Percentiles rank a stretch among this genome's conserved stretches.
Conservation (phyloP, 768 basidiomycete species). For the Suillus decipiens region DNA sequence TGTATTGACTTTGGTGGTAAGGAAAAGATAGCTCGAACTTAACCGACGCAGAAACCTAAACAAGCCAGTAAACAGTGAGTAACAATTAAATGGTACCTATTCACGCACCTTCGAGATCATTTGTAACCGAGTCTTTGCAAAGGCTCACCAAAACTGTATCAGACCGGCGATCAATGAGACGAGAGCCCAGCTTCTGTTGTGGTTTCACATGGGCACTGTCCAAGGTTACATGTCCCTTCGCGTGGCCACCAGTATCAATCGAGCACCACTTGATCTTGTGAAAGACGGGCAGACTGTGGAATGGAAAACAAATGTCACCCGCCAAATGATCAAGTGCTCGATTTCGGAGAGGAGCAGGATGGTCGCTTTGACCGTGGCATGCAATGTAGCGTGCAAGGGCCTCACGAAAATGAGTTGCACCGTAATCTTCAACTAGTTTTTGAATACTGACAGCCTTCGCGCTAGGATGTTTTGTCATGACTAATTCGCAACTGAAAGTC, state of each 20-base stretch:
- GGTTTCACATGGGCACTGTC: no score
- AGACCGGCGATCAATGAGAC: neutral
- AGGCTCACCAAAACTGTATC: neutral
- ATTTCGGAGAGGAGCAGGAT: neutral
- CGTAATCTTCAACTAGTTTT: no score
- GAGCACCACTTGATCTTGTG: neutral
- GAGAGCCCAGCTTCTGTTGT: neutral
- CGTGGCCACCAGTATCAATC: neutral
- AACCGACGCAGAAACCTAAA: slow-evolving; percentile 15
- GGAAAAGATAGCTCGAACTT: no score
- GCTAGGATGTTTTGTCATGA: no score
- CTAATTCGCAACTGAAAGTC: no score
- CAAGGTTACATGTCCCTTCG: no score
- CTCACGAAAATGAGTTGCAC: no score
- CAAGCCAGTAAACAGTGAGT: neutral
- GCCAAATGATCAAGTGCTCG: neutral
- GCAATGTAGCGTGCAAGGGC: no score
- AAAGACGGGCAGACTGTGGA: neutral
- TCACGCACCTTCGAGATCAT: neutral
- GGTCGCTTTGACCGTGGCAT: neutral
- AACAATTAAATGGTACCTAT: no score
- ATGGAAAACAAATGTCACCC: neutral
- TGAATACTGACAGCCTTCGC: no score
- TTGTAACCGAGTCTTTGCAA: neutral
- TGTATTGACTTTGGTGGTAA: no score